Evolutionary conservation across 2,329 filamentous ascomycete species (phyloP), one percentile per base, ranked within the genome.

Genomic region (Pseudogymnoascus sp.): DNA sequence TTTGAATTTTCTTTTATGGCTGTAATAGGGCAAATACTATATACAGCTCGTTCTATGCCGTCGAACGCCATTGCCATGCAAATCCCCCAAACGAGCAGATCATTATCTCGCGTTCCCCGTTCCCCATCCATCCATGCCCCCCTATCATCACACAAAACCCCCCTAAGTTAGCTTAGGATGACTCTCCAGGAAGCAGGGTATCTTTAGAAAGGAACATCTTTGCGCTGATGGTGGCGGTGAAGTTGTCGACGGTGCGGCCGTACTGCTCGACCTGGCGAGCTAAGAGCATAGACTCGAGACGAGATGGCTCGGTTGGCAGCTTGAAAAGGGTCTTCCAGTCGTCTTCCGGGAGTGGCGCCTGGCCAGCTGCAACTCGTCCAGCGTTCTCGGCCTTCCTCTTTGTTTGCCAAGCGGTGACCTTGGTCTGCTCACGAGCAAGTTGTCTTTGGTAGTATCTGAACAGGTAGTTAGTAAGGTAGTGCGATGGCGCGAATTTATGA

Each of bases 261-360:
- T 97, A 99, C 80, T 97, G 93, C 80, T 97, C 93, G 62, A 97
- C 92, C 80, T 99, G 95, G 78, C 92, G 86, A 66, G 90, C 93
- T 76, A 97, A 96, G 74, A 99, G 82, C 84, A 99, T 90, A 68
- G 89, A 91, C 81, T 97, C 93, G 69, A 97, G 80, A 69, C 93
- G 83, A 79, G 89, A 96, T 63, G 95, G 93, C 81, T 97, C 93
- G 75, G 91, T 88, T 25, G 95, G 95, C 69, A 99, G 85, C 86
- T 99, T 99, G 85, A 97, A 99, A 71, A 97, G 83, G 75, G 91
- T 88, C 80, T 96, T 91, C 93, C 93, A 99, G 82, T 99, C 95
- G 72, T 97, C 93, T 80, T 99, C 95, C 38, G 95, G 92, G 59
- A 97, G 85, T 38, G 86, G 87, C 41, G 88, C 77, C 79, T 97